These are phyloP conservation scores for Persicaria maculosa DNA, from an alignment of 148 eudicot species.

Conservation along the genomic window DNA sequence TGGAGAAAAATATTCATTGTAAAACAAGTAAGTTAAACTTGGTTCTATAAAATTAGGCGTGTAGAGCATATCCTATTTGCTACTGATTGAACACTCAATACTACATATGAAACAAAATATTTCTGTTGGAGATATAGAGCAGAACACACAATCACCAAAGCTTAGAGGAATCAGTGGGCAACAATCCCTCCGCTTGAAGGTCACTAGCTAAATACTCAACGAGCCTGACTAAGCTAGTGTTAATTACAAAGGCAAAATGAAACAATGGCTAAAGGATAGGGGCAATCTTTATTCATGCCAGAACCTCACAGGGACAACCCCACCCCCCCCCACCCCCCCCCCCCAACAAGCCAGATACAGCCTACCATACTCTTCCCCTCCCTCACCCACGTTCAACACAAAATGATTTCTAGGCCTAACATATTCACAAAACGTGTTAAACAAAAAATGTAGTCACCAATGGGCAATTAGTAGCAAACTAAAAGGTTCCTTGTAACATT, in stretches of 20 bases:
- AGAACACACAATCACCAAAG: no score
- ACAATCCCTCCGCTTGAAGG: no score
- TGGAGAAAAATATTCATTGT: background rate
- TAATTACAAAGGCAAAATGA: no score
- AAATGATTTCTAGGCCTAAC: background rate
- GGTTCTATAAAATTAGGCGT: background rate
- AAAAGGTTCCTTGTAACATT: background rate
- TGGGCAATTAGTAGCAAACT: background rate
- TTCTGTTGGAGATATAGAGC: no score
- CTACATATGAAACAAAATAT: background rate
- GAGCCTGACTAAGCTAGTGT: no score
- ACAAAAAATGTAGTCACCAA: slow-evolving; percentile 1
- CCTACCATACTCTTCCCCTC: background rate
- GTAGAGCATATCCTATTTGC: background rate
- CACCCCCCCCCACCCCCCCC: no score
- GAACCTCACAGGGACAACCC: no score
- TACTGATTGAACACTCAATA: background rate
- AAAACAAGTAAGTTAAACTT: background rate
- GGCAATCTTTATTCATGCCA: no score
- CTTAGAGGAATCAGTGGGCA: no score
- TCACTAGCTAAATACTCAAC: no score
- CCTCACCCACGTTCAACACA: background rate
- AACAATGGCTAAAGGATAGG: no score
- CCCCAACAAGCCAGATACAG: no score
- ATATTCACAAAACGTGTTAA: background rate